Percentiles rank a stretch among this genome's conserved stretches.
phyloP scores from a whole-genome alignment of 1,139 yeast genomes.

The Yamadazyma pseudoaaseri region DNA sequence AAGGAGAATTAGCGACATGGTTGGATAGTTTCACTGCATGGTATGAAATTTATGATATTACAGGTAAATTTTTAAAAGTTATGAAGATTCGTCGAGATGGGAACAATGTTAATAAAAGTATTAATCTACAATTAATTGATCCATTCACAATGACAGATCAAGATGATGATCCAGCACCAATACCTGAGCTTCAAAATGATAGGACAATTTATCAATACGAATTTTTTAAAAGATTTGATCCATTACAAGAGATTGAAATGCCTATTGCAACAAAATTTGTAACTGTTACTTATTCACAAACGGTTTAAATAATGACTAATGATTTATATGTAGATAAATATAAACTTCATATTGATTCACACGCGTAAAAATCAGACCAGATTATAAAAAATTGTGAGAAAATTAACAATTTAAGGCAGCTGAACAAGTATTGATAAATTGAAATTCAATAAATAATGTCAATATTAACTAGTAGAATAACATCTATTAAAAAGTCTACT shows the following conservation, averaged over 20 bases:
- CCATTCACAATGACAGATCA: slow-evolving; percentile 32
- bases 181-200: slow-evolving; percentile 21
- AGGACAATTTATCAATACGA: slow-evolving; percentile 11
- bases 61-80: slow-evolving; percentile 28
- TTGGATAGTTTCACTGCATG: slow-evolving; percentile 33
- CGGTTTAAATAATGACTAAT: no score
- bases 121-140: slow-evolving; percentile 27
- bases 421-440: no score
- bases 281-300: no score
- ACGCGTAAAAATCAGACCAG: slow-evolving; percentile 4
- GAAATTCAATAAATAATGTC: neutral
- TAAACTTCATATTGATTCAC: no score
- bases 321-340: no score
- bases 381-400: neutral
- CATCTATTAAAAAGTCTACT: neutral
- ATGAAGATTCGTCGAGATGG: slow-evolving; percentile 27
- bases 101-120: slow-evolving; percentile 8
- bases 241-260: no score
- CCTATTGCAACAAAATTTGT: no score
- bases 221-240: slow-evolving; percentile 3
- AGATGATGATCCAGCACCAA: slow-evolving; percentile 26
- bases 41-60: slow-evolving; percentile 37
- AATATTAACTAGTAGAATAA: neutral
- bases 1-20: slow-evolving; percentile 23
- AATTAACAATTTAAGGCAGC: neutral